These are phyloP conservation scores for Tricholoma sp. DNA, from an alignment of 768 basidiomycete genomes.

Conservation along the genomic window DNA sequence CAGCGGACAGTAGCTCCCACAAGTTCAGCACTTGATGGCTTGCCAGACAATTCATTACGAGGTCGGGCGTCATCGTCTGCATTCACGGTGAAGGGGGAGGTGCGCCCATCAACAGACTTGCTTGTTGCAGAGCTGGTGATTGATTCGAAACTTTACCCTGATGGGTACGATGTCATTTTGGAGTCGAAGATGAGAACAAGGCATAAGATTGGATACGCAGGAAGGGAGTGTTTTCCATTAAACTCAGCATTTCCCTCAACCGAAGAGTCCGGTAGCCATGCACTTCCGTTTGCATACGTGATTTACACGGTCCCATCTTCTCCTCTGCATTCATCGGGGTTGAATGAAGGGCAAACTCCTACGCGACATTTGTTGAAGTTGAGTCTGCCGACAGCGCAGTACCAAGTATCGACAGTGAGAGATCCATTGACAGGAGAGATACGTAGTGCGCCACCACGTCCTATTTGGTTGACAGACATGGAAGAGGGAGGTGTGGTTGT, in stretches of 20 bases:
- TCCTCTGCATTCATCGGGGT: slow-evolving; percentile 68
- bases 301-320: slow-evolving; percentile 80
- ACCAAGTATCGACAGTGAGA: slow-evolving; percentile 65
- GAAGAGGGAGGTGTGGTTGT: slow-evolving; percentile 49
- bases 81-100: slow-evolving; percentile 59
- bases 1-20: slow-evolving; percentile 30
- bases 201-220: slow-evolving; percentile 19
- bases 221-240: slow-evolving; percentile 29
- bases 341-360: slow-evolving; percentile 41
- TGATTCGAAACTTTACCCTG: slow-evolving; percentile 75
- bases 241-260: slow-evolving; percentile 3
- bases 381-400: slow-evolving; percentile 78
- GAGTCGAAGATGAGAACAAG: slow-evolving; percentile 38
- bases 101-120: slow-evolving; percentile 59
- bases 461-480: slow-evolving; percentile 68
- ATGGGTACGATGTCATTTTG: slow-evolving; percentile 60
- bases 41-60: slow-evolving; percentile 14
- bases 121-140: slow-evolving; percentile 75
- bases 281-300: slow-evolving; percentile 50
- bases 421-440: slow-evolving; percentile 79
- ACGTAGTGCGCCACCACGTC: slow-evolving; percentile 53
- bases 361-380: slow-evolving; percentile 76
- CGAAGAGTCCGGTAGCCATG: slow-evolving; percentile 16
- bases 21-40: slow-evolving; percentile 12
- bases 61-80: slow-evolving; percentile 48